phyloP scores from a whole-genome alignment of 805 yeast genomes.

The Saccharomycopsis microspora region DNA sequence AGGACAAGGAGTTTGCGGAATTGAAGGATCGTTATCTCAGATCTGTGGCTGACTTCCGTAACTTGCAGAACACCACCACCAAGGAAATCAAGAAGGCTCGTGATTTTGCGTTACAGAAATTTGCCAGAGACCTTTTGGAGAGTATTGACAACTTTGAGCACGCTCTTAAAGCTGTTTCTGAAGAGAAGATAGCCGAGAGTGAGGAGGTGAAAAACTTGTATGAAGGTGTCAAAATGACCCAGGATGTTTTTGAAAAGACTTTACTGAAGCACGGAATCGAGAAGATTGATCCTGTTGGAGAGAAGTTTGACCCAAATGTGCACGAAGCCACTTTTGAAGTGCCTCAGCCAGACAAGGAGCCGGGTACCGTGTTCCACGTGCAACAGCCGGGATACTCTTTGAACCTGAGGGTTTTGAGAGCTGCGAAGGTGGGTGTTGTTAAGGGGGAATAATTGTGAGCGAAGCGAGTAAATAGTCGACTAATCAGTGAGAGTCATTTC shows the following conservation, averaged over 20 bases:
- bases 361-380: constrained; percentile 87
- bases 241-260: constrained; percentile 76
- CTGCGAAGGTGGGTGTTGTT: constrained; percentile 93
- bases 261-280: constrained; percentile 67
- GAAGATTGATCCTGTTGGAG: constrained; percentile 76
- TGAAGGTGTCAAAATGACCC: constrained; percentile 88
- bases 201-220: constrained; percentile 61
- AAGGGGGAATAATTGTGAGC: constrained; percentile 27
- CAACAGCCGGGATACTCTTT: constrained; percentile 84
- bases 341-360: constrained; percentile 77
- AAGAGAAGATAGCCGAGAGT: constrained; percentile 45
- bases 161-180: constrained; percentile 64
- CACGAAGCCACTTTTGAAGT: constrained; percentile 91
- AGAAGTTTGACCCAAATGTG: constrained; percentile 77
- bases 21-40: constrained; percentile 75
- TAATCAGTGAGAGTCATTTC: too few species aligned
- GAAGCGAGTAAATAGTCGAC: too few species aligned
- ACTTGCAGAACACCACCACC: constrained; percentile 82
- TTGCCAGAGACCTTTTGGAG: constrained; percentile 81
- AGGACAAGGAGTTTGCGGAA: constrained; percentile 66
- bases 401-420: constrained; percentile 81
- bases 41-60: constrained; percentile 85
- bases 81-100: constrained; percentile 77
- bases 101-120: constrained; percentile 86
- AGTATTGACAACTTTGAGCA: constrained; percentile 85